A percentile compares a stretch with the other conserved stretches of the same genome.
Evolutionary conservation across 139 green algal genomes (phyloP).

Genomic region (Coelastrella sp.): DNA sequence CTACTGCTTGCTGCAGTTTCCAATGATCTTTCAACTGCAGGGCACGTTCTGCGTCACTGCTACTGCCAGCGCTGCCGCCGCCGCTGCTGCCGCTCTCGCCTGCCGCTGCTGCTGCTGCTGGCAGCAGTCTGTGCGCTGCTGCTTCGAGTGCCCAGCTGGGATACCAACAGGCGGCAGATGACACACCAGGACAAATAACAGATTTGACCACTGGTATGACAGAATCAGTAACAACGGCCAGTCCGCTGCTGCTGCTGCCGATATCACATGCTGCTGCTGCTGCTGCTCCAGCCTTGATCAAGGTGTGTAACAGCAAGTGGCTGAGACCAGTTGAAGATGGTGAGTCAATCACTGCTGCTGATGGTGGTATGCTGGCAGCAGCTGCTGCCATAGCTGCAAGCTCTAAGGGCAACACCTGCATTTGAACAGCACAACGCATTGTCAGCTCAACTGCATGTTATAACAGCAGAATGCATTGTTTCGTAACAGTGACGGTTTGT

Average conservation of each 20-base stretch:
- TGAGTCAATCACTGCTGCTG: neutral
- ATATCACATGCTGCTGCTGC: neutral
- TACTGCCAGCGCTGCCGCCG: neutral
- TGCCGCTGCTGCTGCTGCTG: slow-evolving; percentile 28
- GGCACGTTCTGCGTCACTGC: neutral
- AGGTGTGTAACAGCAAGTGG: slow-evolving; percentile 13
- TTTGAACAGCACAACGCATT: neutral
- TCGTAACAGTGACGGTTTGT: no score
- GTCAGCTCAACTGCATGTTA: no score
- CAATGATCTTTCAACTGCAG: neutral
- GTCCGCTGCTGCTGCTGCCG: slow-evolving; percentile 8
- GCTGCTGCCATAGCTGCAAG: neutral
- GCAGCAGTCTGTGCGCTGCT: slow-evolving; percentile 33
- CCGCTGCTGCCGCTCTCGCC: neutral
- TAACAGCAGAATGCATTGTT: no score
- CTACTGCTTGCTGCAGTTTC: slow-evolving; percentile 22
- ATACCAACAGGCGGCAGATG: neutral
- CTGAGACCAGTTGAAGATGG: neutral
- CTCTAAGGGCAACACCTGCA: slow-evolving; percentile 22
- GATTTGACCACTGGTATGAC: slow-evolving; percentile 5
- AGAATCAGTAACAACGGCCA: neutral
- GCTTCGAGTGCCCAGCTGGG: slow-evolving; percentile 27
- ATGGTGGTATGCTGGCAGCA: slow-evolving; percentile 14
- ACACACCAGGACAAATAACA: neutral
- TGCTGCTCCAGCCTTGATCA: slow-evolving; percentile 7